Evolutionary conservation across 805 yeast genomes (phyloP).

Genomic region (Maudiozyma pseudohumilis): DNA sequence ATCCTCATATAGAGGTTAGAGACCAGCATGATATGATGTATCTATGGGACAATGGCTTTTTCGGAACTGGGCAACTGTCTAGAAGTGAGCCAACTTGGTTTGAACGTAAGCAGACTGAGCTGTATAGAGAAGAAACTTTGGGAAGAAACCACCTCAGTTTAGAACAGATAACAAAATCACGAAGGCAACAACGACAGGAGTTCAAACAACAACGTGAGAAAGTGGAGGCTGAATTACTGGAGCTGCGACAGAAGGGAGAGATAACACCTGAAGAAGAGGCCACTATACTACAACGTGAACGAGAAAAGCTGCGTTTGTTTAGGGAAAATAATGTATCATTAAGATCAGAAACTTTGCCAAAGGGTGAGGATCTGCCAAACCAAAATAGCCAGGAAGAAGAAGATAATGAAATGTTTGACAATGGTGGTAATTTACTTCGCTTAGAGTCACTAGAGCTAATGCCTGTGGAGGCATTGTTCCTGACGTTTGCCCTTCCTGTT

Average conservation of each 20-base stretch:
- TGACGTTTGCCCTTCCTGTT: conserved; percentile 47
- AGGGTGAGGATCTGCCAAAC: no score
- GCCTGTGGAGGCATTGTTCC: conserved; percentile 66
- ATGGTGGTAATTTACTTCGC: conserved; percentile 19
- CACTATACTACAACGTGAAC: conserved; percentile 24
- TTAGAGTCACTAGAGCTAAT: conserved; percentile 49
- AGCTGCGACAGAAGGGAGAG: conserved; percentile 29
- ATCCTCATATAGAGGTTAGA: conserved; percentile 28
- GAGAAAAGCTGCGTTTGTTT: conserved; percentile 23
- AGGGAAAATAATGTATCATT: conserved; percentile 22
- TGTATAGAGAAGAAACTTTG: conserved; percentile 29
- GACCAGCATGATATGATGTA: conserved; percentile 38
- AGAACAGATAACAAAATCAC: conserved; percentile 67
- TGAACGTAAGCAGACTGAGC: conserved; percentile 48
- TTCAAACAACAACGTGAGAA: conserved; percentile 63
- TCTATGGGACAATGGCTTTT: conserved; percentile 82
- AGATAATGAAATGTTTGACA: conserved; percentile 19
- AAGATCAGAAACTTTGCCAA: neutral
- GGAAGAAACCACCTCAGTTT: conserved; percentile 30
- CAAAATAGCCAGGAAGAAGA: conserved; percentile 30
- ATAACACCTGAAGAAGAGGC: conserved; percentile 26
- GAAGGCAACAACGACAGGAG: conserved; percentile 61
- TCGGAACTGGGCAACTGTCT: conserved; percentile 84
- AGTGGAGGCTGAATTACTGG: conserved; percentile 42
- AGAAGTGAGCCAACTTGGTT: conserved; percentile 91